phyloP scores from a whole-genome alignment of 768 basidiomycete genomes.

The Lentinula detonsa region DNA sequence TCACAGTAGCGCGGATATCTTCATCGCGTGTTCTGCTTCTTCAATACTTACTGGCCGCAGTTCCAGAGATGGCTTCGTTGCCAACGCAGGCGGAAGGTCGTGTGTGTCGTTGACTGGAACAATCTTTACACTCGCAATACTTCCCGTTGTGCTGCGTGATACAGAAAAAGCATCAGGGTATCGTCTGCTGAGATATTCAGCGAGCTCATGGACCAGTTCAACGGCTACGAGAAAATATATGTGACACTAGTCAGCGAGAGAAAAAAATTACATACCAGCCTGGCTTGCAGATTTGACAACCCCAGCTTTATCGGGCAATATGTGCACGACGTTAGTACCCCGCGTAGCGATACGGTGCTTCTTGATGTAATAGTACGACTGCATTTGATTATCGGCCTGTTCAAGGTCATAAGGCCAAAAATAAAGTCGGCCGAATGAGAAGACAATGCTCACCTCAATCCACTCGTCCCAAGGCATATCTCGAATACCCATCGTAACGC shows the following conservation, averaged over 20 bases:
- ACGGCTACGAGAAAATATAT: constrained; percentile 32
- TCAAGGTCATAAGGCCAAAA: not conserved
- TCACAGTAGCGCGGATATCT: constrained; percentile 55
- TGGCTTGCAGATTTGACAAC: not conserved
- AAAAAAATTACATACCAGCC: constrained; percentile 29
- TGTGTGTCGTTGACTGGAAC: constrained; percentile 41
- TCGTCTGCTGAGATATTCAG: constrained; percentile 58
- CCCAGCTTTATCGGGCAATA: constrained; percentile 40
- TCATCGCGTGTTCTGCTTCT: constrained; percentile 46
- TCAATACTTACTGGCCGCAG: constrained; percentile 14
- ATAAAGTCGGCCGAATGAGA: not conserved
- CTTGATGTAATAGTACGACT: constrained; percentile 50
- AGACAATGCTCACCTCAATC: constrained; percentile 48
- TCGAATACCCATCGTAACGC: constrained; percentile 66
- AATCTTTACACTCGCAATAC: constrained; percentile 46
- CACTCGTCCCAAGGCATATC: constrained; percentile 66
- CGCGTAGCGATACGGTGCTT: constrained; percentile 48
- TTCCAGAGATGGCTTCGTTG: constrained; percentile 17
- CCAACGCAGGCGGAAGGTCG: constrained; percentile 36
- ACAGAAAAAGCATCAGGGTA: constrained; percentile 55
- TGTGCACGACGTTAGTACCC: constrained; percentile 39
- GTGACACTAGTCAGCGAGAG: constrained; percentile 2
- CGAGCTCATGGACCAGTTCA: constrained; percentile 63
- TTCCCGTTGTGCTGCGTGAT: constrained; percentile 29
- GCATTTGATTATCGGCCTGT: constrained; percentile 55